Evolutionary conservation across 192 early-diverging fungal species (phyloP), one percentile per base, ranked within the genome.

Genomic region (Coemansia sp.): DNA sequence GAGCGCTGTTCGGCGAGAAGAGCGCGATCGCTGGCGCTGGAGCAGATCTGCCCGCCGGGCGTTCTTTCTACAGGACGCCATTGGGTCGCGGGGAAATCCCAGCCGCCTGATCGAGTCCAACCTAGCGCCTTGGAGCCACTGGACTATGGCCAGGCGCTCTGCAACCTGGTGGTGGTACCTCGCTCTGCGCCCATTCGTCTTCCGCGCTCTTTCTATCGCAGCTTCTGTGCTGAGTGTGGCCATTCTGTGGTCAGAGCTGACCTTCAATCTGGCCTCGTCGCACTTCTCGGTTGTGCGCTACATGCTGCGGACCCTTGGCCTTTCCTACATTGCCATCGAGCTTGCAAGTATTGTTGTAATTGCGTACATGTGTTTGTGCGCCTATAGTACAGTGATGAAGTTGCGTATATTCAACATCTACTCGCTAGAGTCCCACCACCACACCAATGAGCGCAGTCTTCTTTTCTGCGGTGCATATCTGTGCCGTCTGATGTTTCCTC

Each of bases 211-310:
- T 23, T 73, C 90, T 6, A 72, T 91, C 8, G 51, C 88, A 1
- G 89, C 82, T 50, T 82, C 86, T 0, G 16, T 84, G 21, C 65
- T 89, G 27, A 93, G 93, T 24, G 57, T 86, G 1, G 74, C 85
- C 24, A 82, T 98, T 28, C 76, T 98, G 26, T 98, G 96, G 96
- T 96, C 94, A 4, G 96, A 98, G 75, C 82, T 94, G 30, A 95
- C 93, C 0, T 97, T 96, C 68, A 92, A 94, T 58, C 60, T 88
- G 27, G 54, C 71, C 10, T 73, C 79, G 22, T 87, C 89, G 26
- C 78, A 84, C 5, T 67, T 96, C 44, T 93, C 91, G 5, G 85
- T 93, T 54, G 89, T 95, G 52, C 85, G 81, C 24, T 62, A 88
- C 25, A 57, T 93, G 51, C 56, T 87, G 73, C 74, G 83, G 54